Evolutionary conservation across 176 grass and related monocot genomes (phyloP).

Genomic region (Thinopyrum elongatum): DNA sequence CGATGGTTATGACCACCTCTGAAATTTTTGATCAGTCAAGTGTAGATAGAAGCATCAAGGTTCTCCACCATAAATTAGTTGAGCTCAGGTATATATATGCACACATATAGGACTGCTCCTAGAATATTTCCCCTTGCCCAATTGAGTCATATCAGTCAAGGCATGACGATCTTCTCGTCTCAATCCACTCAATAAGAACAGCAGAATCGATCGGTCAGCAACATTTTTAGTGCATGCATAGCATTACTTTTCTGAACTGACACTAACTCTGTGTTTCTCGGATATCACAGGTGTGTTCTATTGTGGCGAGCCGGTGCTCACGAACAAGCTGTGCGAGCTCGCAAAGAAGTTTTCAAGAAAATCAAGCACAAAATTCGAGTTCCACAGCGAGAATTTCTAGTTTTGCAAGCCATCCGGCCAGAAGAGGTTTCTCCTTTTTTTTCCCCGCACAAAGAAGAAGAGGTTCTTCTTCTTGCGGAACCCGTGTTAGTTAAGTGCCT

Average conservation of each 20-base stretch:
- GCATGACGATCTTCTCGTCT: too few species aligned
- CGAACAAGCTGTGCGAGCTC: slow-evolving; percentile 59
- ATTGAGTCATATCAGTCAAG: too few species aligned
- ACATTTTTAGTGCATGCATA: too few species aligned
- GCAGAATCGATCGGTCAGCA: too few species aligned
- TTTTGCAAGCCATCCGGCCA: not conserved
- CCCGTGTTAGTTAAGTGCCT: not conserved
- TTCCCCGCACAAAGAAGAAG: too few species aligned
- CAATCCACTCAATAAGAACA: too few species aligned
- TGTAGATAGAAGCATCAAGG: not conserved
- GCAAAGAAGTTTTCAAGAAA: slow-evolving; percentile 73
- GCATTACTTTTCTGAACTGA: not conserved
- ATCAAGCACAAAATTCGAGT: slow-evolving; percentile 75
- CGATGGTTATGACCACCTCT: too few species aligned
- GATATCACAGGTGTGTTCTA: slow-evolving; percentile 80
- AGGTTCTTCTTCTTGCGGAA: not conserved
- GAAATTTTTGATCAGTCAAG: not conserved
- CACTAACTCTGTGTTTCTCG: slow-evolving; percentile 1
- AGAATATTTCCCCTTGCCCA: too few species aligned
- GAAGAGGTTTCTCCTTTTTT: not conserved
- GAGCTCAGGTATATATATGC: not conserved
- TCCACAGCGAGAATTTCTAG: slow-evolving; percentile 93
- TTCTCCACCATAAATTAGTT: not conserved
- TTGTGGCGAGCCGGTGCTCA: slow-evolving; percentile 71
- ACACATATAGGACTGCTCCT: not conserved